Evolutionary conservation across 495 filamentous ascomycete species (phyloP).

Genomic region (Astrothelium macrocarpum): DNA sequence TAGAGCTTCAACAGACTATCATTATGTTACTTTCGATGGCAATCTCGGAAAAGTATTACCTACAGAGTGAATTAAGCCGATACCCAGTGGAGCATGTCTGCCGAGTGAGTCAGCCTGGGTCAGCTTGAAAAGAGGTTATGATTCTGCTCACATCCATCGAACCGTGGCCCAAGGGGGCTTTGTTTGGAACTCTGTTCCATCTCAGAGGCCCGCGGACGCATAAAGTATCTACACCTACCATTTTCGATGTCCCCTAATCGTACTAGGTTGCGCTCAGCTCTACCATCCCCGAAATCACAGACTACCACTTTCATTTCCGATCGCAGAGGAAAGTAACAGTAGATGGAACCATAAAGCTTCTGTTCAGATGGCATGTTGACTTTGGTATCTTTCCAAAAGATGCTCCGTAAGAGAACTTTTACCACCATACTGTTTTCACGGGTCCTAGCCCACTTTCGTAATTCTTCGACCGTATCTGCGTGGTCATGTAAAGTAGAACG

Average conservation of each 20-base stretch:
- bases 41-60: constrained; percentile 4
- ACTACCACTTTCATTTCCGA: constrained; percentile 24
- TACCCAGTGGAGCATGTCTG: constrained; percentile 28
- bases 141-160: constrained; percentile 13
- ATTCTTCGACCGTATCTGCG: not conserved
- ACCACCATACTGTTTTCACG: not conserved
- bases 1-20: not conserved
- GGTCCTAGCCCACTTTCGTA: not conserved
- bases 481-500: not conserved
- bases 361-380: not conserved
- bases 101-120: not conserved
- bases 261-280: constrained; percentile 23
- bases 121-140: not conserved
- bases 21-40: not conserved
- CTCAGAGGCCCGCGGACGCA: constrained; percentile 10
- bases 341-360: not conserved
- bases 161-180: constrained; percentile 26
- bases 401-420: not conserved
- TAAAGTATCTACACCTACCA: not conserved
- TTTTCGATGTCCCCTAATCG: constrained; percentile 25
- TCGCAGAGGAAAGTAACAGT: constrained; percentile 23
- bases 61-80: constrained; percentile 27
- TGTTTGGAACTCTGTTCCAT: constrained; percentile 6
- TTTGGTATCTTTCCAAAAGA: not conserved
- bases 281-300: constrained; percentile 26